Base-by-base conservation (phyloP, 2,329 filamentous ascomycete genomes). In the Arthroderma sp. region DNA sequence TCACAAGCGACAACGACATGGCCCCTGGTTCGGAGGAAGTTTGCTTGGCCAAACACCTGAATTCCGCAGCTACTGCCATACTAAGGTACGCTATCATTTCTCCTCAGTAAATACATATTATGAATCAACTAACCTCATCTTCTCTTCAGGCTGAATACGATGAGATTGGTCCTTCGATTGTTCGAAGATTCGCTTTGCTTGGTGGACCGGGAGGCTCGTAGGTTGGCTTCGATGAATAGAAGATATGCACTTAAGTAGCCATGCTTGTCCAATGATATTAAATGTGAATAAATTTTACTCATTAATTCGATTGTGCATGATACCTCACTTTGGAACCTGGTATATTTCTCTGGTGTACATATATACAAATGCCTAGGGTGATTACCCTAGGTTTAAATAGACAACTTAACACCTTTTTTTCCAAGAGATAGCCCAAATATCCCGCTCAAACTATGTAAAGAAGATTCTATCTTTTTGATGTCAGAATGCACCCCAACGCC, bases 11-110 rank as follows among this genome's bases (percentile, higher is more conserved):
- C 91, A 98, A 75, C 76, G 89, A 60, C 89, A 98, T 63, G 91
- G 91, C 11, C 91, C 91, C 30, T 98, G 91, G 91, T 98, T 98
- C 62, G 91, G 91, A 65, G 91, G 91, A 56, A 94, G 86, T 69
- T 73, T 98, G 68, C 73, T 98, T 49, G 93, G 89, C 45, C 89
- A 96, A 71, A 98, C 91, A 5, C 89, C 93, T 4, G 93, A 98
- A 67, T 98, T 98, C 75, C 80, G 86, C 64, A 95, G 87, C 61
- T 98, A 96, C 70, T 98, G 91, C 71, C 93, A 98, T 68, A 98
- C 85, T 46, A 91, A 91, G 72, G 80, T 78, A 29, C 40, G 49
- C 37, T 29, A 27, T 22, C 33, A 5, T 36, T 32, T 28, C 15
- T 33, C 40, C 22, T 29, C 1, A 8, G 11, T 29, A 15, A 5